phyloP scores from a whole-genome alignment of 345 rosid genomes.

The Hibiscus syriacus region DNA sequence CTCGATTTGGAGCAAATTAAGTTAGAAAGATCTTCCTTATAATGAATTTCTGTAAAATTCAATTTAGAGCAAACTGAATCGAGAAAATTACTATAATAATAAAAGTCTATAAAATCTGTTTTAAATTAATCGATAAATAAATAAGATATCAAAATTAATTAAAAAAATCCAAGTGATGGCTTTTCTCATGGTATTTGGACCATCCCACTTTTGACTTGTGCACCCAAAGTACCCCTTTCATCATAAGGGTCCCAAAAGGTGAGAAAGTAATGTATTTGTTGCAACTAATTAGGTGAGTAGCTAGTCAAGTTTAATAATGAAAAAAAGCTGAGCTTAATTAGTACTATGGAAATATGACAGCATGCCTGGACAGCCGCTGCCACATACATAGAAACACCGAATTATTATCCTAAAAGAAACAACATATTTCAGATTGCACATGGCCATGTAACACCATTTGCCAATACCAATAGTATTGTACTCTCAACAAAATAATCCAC shows the following conservation, averaged over 20 bases:
- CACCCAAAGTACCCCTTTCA: not conserved
- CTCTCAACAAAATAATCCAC: too few species aligned
- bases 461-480: too few species aligned
- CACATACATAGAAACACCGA: not conserved
- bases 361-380: not conserved
- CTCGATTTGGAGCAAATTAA: too few species aligned
- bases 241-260: conserved; percentile 14
- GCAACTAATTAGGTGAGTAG: not conserved
- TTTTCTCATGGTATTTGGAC: conserved; percentile 8
- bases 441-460: too few species aligned
- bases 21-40: too few species aligned
- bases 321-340: not conserved
- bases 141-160: too few species aligned
- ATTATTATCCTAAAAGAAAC: not conserved
- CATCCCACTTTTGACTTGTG: conserved; percentile 18
- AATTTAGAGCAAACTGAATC: too few species aligned
- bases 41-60: too few species aligned
- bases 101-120: conserved; percentile 7
- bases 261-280: too few species aligned
- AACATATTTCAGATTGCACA: conserved; percentile 9
- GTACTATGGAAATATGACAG: not conserved
- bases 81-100: too few species aligned
- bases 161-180: conserved; percentile 1
- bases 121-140: too few species aligned
- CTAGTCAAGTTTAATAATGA: not conserved